Conservation (phyloP, 1,284 basidiomycete genomes). For the Blastosporella zonata region DNA sequence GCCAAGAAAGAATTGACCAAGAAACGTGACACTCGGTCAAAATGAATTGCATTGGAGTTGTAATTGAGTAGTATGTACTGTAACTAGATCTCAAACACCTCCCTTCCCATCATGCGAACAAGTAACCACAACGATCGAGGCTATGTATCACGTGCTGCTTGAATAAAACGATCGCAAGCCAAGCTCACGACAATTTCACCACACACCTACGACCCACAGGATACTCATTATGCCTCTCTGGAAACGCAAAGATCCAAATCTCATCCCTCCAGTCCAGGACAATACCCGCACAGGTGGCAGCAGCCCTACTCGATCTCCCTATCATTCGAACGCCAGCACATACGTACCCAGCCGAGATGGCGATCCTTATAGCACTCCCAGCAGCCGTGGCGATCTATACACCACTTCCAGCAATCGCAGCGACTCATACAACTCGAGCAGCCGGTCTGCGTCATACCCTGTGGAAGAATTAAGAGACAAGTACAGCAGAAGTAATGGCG, state of each 20-base stretch:
- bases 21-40: slow-evolving; percentile 18
- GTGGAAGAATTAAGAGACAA: slow-evolving; percentile 37
- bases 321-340: slow-evolving; percentile 55
- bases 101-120: no score
- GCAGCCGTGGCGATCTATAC: slow-evolving; percentile 10
- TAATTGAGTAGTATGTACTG: not conserved
- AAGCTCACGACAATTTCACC: not conserved
- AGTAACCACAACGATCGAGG: no score
- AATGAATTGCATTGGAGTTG: not conserved
- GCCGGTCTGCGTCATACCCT: slow-evolving; percentile 25
- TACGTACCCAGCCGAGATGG: slow-evolving; percentile 68
- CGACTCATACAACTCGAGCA: slow-evolving; percentile 20
- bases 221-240: slow-evolving; percentile 66
- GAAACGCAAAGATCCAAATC: slow-evolving; percentile 64
- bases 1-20: slow-evolving; percentile 38
- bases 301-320: slow-evolving; percentile 41
- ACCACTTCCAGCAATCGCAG: slow-evolving; percentile 5
- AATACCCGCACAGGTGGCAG: slow-evolving; percentile 28
- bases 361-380: slow-evolving; percentile 43
- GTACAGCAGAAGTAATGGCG: slow-evolving; percentile 48
- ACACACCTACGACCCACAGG: not conserved
- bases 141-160: no score
- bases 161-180: no score
- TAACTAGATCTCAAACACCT: not conserved
- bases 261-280: slow-evolving; percentile 64